These are phyloP conservation scores for Diversispora eburnea DNA, from an alignment of 192 early-diverging fungal genomes.

Conservation along the genomic window DNA sequence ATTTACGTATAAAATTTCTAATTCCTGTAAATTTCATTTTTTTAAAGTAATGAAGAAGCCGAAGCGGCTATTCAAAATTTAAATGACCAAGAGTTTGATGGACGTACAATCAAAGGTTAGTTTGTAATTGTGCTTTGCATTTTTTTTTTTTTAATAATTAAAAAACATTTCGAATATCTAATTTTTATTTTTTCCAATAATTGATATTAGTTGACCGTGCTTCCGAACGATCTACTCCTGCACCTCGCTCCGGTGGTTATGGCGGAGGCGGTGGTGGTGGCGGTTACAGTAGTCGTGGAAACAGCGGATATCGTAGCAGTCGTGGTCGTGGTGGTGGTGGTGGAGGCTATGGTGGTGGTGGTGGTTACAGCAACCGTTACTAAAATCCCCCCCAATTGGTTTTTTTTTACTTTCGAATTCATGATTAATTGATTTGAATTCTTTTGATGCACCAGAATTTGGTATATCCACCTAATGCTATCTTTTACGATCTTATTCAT, in stretches of 20 bases:
- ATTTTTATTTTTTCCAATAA: not conserved
- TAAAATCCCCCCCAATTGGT: constrained; percentile 19
- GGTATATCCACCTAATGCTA: too few species aligned
- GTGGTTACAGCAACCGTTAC: constrained; percentile 30
- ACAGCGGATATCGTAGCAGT: constrained; percentile 36
- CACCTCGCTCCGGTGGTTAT: constrained; percentile 23
- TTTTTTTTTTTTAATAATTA: not conserved
- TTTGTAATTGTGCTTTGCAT: not conserved
- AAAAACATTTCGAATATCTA: not conserved
- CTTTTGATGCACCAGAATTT: not conserved
- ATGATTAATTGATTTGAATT: not conserved
- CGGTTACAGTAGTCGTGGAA: constrained; percentile 31
- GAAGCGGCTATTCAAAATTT: constrained; percentile 55
- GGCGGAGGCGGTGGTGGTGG: constrained; percentile 36
- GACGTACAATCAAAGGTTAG: constrained; percentile 62
- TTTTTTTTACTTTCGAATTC: not conserved
- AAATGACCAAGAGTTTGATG: constrained; percentile 69
- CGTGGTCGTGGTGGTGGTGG: constrained; percentile 36
- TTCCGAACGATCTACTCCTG: constrained; percentile 32
- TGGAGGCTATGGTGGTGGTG: constrained; percentile 31
- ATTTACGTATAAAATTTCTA: constrained; percentile 24
- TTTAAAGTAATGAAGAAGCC: constrained; percentile 43
- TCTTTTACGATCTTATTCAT: too few species aligned
- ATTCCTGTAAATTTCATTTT: not conserved
- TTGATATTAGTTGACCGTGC: constrained; percentile 36